phyloP scores from a whole-genome alignment of 352 stramenopile species.

The Globisporangium nodosum region DNA sequence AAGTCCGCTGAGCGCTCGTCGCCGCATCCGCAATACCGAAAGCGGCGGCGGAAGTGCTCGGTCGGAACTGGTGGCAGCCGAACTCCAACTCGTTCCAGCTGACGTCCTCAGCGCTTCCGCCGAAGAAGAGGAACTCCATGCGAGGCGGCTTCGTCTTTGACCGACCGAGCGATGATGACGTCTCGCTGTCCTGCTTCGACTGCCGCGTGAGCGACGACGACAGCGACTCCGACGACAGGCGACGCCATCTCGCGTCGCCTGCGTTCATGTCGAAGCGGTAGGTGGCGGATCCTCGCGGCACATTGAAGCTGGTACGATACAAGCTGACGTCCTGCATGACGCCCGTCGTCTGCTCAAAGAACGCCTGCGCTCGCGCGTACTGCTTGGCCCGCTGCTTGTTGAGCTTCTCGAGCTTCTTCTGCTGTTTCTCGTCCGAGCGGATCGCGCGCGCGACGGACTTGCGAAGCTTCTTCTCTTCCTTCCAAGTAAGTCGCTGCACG shows the following conservation, averaged over 20 bases:
- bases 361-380: conserved; percentile 12
- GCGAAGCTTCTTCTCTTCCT: conserved; percentile 25
- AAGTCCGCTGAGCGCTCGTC: background rate
- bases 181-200: background rate
- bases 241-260: conserved; percentile 4
- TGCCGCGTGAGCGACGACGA: background rate
- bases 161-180: background rate
- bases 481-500: conserved; percentile 12
- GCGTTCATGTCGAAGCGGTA: conserved; percentile 10
- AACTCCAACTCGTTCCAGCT: conserved; percentile 28
- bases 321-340: background rate
- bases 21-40: background rate
- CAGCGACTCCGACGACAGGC: conserved; percentile 3
- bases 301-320: background rate
- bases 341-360: conserved; percentile 9
- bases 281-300: conserved; percentile 1
- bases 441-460: conserved; percentile 23
- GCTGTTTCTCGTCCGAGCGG: conserved; percentile 28
- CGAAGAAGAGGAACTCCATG: conserved; percentile 62
- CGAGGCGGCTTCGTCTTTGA: conserved; percentile 11
- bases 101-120: conserved; percentile 28
- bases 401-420: conserved; percentile 26
- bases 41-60: conserved; percentile 1
- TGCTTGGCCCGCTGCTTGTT: conserved; percentile 12
- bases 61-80: conserved; percentile 15